Evolutionary conservation across 768 basidiomycete genomes (phyloP), one percentile per base, ranked within the genome.

Genomic region (Rhizopogon vesiculosus): DNA sequence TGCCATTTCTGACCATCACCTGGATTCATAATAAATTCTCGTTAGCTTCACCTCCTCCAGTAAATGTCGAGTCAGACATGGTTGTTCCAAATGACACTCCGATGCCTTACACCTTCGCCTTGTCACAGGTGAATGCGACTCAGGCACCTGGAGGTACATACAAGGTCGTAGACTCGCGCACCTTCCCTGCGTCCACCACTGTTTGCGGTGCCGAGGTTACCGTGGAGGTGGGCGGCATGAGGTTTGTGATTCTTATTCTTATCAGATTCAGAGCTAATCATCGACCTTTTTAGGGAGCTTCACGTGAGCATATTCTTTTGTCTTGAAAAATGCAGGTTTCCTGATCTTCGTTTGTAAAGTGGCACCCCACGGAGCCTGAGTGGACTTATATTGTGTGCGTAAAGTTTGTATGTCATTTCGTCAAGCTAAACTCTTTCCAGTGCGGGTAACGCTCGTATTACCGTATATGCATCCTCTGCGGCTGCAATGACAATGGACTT

Each of bases 211-310:
- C 77, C 4, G 83, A 85, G 56, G 80, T 86, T 2, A 74, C 70
- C 2, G 76, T 87, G 29, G 77, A 85, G 53, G 78, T 76, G 33
- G 84, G 81, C n/a, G 85, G 80, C 8, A 78, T 85, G 72, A 76
- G 82, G 81, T 81, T 45, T 16, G 71, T 66, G 15, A 29, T 19
- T 46, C 41, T 16, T 43, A 19, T 5, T 52, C 25, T 6, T 25
- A 12, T 6, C 28, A n/a, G 39, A 8, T 1, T 16, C 8, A 6
- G 52, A 1, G 12, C 42, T 61, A 8, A 62, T 42, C 16, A 0
- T 10, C 42, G 40, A 22, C 9, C 6, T 41, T 4, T 46, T 42
- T 18, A 74, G 79, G 45, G 79, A 80, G 56, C 72, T 80, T 45
- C 78, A 80, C 51, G 76, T 77, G 57, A 66, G 76, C 65, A 35